phyloP scores from a whole-genome alignment of 2,329 filamentous ascomycete species.

The Scopulariopsis brevicaulis region DNA sequence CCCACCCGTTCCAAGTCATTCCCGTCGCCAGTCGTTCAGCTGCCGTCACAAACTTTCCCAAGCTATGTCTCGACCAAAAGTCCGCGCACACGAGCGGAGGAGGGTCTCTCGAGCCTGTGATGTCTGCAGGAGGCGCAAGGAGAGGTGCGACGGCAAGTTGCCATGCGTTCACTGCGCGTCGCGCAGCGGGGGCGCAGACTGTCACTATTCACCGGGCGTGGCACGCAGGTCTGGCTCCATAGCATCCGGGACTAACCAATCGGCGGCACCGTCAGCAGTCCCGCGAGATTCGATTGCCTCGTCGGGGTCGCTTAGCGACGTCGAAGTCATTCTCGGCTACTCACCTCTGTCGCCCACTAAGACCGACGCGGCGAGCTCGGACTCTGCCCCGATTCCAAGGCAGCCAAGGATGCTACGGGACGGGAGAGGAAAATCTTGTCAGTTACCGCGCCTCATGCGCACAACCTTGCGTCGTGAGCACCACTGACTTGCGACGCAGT shows the following conservation, averaged over 20 bases:
- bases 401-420: too few relatives aligned
- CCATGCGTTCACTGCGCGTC: neutral
- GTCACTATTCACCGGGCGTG: neutral
- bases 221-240: neutral
- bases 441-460: too few relatives aligned
- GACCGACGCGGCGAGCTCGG: neutral
- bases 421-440: too few relatives aligned
- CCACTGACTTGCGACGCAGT: neutral
- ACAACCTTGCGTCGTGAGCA: too few relatives aligned
- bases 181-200: neutral
- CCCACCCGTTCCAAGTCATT: too few relatives aligned
- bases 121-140: neutral
- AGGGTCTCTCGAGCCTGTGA: neutral
- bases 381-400: too few relatives aligned
- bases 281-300: neutral
- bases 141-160: neutral
- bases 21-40: too few relatives aligned
- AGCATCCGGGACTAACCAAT: neutral
- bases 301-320: neutral
- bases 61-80: too few relatives aligned
- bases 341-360: neutral
- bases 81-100: neutral
- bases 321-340: neutral
- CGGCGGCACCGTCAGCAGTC: neutral
- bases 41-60: too few relatives aligned